Conservation (phyloP, 192 early-diverging fungal species). For the Irineochytrium annulatum region DNA sequence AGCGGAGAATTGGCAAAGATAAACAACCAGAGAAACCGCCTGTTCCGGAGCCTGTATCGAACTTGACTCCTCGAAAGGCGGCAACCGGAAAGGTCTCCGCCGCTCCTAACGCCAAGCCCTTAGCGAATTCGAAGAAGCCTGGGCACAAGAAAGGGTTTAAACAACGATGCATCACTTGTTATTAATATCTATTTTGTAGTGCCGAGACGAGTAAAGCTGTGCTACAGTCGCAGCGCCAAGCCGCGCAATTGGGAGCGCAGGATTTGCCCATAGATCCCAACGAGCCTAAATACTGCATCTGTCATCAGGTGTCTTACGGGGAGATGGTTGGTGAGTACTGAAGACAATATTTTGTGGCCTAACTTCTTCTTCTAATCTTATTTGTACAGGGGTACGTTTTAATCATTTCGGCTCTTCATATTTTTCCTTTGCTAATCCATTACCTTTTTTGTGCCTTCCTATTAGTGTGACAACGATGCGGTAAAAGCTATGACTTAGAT, state of each 20-base stretch:
- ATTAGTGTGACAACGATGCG: slow-evolving; percentile 71
- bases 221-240: no score
- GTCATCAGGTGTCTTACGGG: slow-evolving; percentile 90
- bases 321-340: slow-evolving; percentile 82
- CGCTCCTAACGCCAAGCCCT: background rate
- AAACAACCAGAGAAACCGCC: no score
- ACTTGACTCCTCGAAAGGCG: background rate
- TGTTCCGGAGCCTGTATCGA: no score
- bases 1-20: no score
- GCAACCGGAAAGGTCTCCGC: background rate
- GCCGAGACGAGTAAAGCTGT: background rate
- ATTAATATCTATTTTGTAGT: background rate
- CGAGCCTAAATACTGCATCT: slow-evolving; percentile 96
- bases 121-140: background rate
- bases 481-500: slow-evolving; percentile 40
- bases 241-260: slow-evolving; percentile 6
- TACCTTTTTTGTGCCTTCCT: background rate
- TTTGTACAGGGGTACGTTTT: slow-evolving; percentile 24
- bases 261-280: slow-evolving; percentile 87
- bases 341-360: background rate
- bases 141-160: slow-evolving; percentile 2
- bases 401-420: slow-evolving; percentile 2
- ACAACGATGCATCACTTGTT: slow-evolving; percentile 4
- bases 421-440: slow-evolving; percentile 3
- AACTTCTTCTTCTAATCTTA: background rate